A percentile compares a stretch with the other conserved stretches of the same genome.
These are phyloP conservation scores for Viola pubescens DNA, from an alignment of 441 rosid genomes.

Conservation along the genomic window DNA sequence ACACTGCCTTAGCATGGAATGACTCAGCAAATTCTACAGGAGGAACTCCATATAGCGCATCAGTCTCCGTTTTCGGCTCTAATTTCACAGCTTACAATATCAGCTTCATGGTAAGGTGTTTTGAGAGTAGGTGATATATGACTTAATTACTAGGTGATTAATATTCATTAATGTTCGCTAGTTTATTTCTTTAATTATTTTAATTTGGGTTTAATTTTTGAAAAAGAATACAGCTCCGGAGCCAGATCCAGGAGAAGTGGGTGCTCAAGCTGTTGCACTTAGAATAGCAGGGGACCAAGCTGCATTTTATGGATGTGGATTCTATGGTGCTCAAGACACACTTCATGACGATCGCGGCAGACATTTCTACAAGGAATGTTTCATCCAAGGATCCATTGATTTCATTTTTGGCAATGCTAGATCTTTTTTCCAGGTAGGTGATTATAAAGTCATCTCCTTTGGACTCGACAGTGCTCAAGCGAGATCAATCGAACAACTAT, in stretches of 20 bases:
- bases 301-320: constrained; percentile 73
- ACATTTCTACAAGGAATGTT: constrained; percentile 63
- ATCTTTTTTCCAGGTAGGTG: constrained; percentile 53
- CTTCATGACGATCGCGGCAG: constrained; percentile 65
- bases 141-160: neutral
- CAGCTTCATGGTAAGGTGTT: constrained; percentile 56
- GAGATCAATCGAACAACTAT: neutral
- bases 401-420: constrained; percentile 78
- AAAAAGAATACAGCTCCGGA: constrained; percentile 61
- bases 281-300: constrained; percentile 64
- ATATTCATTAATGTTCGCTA: neutral
- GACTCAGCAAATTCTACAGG: constrained; percentile 73
- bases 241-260: constrained; percentile 61
- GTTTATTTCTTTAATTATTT: neutral
- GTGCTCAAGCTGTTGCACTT: constrained; percentile 71
- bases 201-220: neutral
- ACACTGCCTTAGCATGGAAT: constrained; percentile 62
- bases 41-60: constrained; percentile 50
- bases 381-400: constrained; percentile 82
- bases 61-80: constrained; percentile 48
- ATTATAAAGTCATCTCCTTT: neutral
- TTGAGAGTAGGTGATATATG: neutral
- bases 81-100: constrained; percentile 68
- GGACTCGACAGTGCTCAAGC: neutral
- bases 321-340: constrained; percentile 66